Base-by-base conservation (phyloP, 495 filamentous ascomycete genomes). In the Aspergillus incahuasiensis region DNA sequence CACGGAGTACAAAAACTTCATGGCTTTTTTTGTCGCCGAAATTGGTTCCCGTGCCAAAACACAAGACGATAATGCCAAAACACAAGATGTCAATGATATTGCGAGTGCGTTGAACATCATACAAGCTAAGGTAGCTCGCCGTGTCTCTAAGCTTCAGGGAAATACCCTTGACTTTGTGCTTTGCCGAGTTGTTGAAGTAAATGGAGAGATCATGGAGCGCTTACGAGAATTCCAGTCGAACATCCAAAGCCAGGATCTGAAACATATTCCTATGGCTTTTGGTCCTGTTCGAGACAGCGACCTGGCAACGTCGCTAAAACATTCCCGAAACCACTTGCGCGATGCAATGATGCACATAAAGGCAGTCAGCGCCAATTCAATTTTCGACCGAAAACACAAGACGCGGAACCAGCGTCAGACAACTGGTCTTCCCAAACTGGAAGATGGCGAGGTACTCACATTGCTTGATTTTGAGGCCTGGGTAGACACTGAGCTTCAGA, bases 1-100 rank as follows among this genome's bases (percentile, higher is more conserved):
- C 21, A 51, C 18, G 15, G 58, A 60, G 6, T 87, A 85, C 68
- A 87, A 87, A 48, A 54, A 64, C 0, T 74, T 83, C 51, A 80
- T 84, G 69, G 58, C 61, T 5, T 61, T 59, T 42, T 76, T 15
- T 75, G 68, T 54, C 63, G 82, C 61, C 13, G 21, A 56, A 12
- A 1, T 64, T 24, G 58, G 52, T 1, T 68, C 76, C 25, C 25
- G 25, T 28, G 25, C 25, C 25, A 3, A 8, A 3, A 28, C 3
- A 3, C 25, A 28, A 28, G 25, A 28, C 4, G 8, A 8, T 54
- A 34, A 54, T 13, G n/a, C 54, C 1, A 39, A 83, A 5, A 81
- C 0, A 18, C 68, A 0, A 13, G 55, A 24, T 64, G 68, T 1
- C 12, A 40, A 0, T 6, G 30, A 9, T 18, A 3, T 15, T 0